Conservation (phyloP, 1,284 basidiomycete species). For the Macrocystidia cucumis region DNA sequence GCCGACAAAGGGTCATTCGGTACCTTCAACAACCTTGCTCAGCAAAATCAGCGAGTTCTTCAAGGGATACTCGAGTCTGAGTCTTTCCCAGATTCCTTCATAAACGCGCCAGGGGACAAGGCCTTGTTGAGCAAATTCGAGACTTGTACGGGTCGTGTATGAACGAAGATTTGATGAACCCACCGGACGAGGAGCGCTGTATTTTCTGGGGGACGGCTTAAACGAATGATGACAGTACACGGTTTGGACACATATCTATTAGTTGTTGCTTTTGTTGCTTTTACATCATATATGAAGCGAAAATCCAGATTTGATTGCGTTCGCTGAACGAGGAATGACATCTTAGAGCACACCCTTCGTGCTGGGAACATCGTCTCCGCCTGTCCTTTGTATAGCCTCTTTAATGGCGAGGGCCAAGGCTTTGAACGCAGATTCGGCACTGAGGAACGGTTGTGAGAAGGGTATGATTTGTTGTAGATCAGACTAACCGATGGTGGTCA, state of each 20-base stretch:
- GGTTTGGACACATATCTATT: background rate
- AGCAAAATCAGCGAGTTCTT: conserved; percentile 60
- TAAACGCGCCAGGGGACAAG: conserved; percentile 46
- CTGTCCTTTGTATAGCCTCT: conserved; percentile 88
- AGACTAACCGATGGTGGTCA: conserved; percentile 89
- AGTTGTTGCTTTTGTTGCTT: background rate
- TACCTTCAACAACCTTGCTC: conserved; percentile 51
- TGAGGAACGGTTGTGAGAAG: conserved; percentile 20
- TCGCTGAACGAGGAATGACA: no score
- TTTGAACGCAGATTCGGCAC: conserved; percentile 97
- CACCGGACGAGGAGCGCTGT: conserved; percentile 57
- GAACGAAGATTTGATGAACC: conserved; percentile 68
- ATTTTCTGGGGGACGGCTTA: conserved; percentile 49
- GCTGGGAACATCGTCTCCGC: conserved; percentile 88
- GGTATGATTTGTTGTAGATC: background rate
- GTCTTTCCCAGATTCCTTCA: conserved; percentile 13
- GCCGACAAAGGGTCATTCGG: conserved; percentile 73
- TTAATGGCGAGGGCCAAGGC: conserved; percentile 93
- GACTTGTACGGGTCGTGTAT: conserved; percentile 81
- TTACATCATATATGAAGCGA: background rate
- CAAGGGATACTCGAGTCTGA: conserved; percentile 47
- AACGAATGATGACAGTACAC: conserved; percentile 1
- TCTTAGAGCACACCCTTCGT: conserved; percentile 85
- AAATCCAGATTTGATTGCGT: background rate
- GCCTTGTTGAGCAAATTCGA: conserved; percentile 77